Evolutionary conservation across 441 rosid genomes (phyloP), one percentile per base, ranked within the genome.

Genomic region (Aquilaria agallochum): DNA sequence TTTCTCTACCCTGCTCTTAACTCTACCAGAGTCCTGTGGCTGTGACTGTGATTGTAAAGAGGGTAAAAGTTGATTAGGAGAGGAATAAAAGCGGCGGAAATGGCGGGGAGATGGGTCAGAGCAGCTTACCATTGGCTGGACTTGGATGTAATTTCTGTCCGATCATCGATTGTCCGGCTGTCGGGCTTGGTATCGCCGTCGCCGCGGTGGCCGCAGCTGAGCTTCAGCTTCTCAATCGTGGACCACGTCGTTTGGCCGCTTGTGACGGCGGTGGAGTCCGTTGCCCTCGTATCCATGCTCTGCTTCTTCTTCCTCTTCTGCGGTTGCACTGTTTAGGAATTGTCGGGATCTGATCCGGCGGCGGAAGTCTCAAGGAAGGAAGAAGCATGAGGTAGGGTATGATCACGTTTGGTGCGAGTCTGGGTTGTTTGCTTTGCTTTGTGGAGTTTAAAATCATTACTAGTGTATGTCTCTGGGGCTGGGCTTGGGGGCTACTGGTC

Each of bases 301-400:
- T 76, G 92, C 65, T 89, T 92, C 84, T 92, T 84, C 84, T 88
- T 89, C 70, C 85, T 92, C 71, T 84, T 88, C 67, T 92, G 86
- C 59, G 98, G 98, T 57, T 89, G 98, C 68, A 89, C 95, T 3
- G 60, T 92, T 58, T 91, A 55, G 50, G n/a, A 11, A 2, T 50
- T 14, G 36, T 31, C 55, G 67, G 68, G 5, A 55, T 34, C 0
- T 49, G 59, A 47, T 49, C 42, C 44, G 42, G 68, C 51, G 62
- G 70, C 69, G 70, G 69, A 48, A 60, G 14, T 30, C 15, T 34
- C 56, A 48, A 50, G 64, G 31, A 5, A 20, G 20, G 20, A 20
- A 20, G 20, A 20, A 20, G 20, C 20, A 20, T 20, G 20, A 20
- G 20, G 32, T 14, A 34, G 48, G 49, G 36, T 47, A 14, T 36